These are phyloP conservation scores for Kitagawia praeruptora DNA, from an alignment of 129 eudicot genomes.

Conservation along the genomic window DNA sequence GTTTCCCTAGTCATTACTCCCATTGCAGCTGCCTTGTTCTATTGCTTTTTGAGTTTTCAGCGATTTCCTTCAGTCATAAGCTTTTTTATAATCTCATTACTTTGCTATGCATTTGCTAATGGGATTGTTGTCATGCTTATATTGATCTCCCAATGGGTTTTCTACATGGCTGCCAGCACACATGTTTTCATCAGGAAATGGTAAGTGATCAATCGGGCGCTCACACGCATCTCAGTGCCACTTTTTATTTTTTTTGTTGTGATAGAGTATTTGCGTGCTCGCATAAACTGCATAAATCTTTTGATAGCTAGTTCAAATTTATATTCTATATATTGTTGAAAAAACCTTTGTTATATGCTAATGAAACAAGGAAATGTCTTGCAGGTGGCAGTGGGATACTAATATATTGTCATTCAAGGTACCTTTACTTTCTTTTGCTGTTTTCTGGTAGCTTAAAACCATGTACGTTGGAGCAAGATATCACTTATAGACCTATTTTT, in stretches of 20 bases:
- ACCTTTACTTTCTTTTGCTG: conserved; percentile 6
- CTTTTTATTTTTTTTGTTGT: neutral
- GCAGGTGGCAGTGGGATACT: conserved; percentile 72
- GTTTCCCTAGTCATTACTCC: conserved; percentile 45
- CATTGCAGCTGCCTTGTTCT: conserved; percentile 41
- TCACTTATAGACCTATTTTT: neutral
- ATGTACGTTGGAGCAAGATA: neutral
- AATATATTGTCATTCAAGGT: conserved; percentile 56
- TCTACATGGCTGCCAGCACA: conserved; percentile 48
- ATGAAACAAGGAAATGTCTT: conserved; percentile 9
- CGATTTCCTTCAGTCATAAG: conserved; percentile 50
- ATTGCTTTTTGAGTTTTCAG: conserved; percentile 40
- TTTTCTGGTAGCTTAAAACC: neutral
- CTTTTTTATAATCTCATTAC: conserved; percentile 51
- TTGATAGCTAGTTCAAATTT: neutral
- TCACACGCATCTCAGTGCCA: neutral
- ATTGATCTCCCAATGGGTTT: conserved; percentile 42
- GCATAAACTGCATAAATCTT: neutral
- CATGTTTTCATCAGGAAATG: conserved; percentile 63
- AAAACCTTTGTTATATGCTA: conserved; percentile 13
- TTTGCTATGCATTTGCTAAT: conserved; percentile 76
- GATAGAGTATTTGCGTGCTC: neutral
- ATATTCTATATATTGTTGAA: neutral
- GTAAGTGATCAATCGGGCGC: conserved; percentile 33
- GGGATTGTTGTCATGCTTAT: conserved; percentile 48